A percentile compares a stretch with the other conserved stretches of the same genome.
Conservation (phyloP, 176 grass and related monocot genomes). For the Rhynchospora breviuscula region DNA sequence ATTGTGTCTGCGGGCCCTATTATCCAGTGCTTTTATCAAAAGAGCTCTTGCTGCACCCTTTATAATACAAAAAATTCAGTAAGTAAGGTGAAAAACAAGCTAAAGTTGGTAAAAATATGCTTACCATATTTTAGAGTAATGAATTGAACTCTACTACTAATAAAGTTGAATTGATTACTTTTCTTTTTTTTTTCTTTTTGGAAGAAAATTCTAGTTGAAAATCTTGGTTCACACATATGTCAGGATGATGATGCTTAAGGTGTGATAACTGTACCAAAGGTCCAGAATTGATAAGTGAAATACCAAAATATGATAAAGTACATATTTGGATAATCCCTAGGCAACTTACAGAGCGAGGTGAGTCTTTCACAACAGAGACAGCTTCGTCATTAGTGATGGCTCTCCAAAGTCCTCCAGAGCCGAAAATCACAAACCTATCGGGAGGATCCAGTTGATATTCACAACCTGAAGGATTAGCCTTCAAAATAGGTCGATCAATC, state of each 20-base stretch:
- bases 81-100: not conserved
- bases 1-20: constrained; percentile 34
- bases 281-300: not conserved
- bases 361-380: constrained; percentile 31
- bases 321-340: not conserved
- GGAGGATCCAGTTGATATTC: not conserved
- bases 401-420: constrained; percentile 50
- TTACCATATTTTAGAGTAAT: not conserved
- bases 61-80: not conserved
- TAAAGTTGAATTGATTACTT: not conserved
- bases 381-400: constrained; percentile 39
- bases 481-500: constrained; percentile 1
- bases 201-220: not conserved
- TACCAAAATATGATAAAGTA: not conserved
- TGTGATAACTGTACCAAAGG: not conserved
- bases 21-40: constrained; percentile 31
- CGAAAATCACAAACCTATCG: constrained; percentile 59
- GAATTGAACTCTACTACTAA: not conserved
- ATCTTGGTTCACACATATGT: no score
- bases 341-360: constrained; percentile 32
- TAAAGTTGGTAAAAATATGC: not conserved
- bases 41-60: constrained; percentile 39
- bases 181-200: not conserved
- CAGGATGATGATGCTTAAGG: no score
- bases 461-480: constrained; percentile 35